These are phyloP conservation scores for Mycena latifolia DNA, from an alignment of 768 basidiomycete genomes.

Conservation along the genomic window DNA sequence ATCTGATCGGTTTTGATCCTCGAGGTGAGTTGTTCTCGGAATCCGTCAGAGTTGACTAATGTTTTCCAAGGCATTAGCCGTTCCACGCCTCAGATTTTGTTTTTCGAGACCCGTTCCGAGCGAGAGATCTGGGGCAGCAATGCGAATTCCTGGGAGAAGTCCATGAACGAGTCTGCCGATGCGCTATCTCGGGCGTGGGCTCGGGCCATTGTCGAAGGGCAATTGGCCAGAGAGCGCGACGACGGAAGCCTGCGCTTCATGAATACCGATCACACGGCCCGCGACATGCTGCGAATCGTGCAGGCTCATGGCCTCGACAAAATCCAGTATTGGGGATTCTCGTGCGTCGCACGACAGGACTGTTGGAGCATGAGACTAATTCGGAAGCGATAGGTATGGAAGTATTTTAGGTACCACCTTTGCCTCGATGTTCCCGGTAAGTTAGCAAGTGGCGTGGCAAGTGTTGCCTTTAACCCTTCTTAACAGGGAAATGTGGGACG, in stretches of 20 bases:
- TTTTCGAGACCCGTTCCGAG: constrained; percentile 21
- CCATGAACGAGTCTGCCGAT: constrained; percentile 23
- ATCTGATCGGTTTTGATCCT: constrained; percentile 41
- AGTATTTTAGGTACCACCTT: constrained; percentile 34
- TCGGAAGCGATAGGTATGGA: constrained; percentile 20
- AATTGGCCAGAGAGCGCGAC: constrained; percentile 23
- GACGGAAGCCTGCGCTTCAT: constrained; percentile 32
- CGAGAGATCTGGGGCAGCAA: constrained; percentile 13
- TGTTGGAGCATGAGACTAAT: background rate
- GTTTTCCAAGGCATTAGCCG: constrained; percentile 25
- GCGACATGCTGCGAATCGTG: constrained; percentile 38
- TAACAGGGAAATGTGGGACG: constrained; percentile 32
- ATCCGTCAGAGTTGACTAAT: background rate
- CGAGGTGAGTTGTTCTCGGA: constrained; percentile 28
- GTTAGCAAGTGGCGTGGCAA: too few species aligned
- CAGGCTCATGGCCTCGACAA: constrained; percentile 31
- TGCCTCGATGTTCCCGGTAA: constrained; percentile 37
- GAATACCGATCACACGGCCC: constrained; percentile 33
- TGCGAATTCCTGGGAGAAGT: background rate
- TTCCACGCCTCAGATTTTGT: constrained; percentile 15
- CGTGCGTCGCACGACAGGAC: too few species aligned
- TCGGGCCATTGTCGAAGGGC: constrained; percentile 6
- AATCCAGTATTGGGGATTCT: constrained; percentile 35
- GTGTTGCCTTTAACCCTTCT: background rate
- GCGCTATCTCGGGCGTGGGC: constrained; percentile 27